Conservation (phyloP, 2,329 filamentous ascomycete species). For the Aureobasidium musti region DNA sequence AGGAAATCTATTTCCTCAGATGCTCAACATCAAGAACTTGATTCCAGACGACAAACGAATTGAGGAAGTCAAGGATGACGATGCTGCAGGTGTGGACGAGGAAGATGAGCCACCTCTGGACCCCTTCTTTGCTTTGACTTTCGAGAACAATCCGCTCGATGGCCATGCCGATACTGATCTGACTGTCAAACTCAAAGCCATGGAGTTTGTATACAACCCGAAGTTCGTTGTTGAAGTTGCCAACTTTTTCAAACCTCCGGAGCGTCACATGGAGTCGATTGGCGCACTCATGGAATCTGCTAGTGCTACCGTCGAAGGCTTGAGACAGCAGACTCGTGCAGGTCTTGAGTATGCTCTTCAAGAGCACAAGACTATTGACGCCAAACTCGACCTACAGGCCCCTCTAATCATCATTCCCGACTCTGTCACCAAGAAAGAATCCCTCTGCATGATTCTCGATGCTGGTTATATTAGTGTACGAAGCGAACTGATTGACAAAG, state of each 20-base stretch:
- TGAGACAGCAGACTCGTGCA: slow-evolving; percentile 92
- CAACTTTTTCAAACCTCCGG: slow-evolving; percentile 94
- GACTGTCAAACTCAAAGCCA: slow-evolving; percentile 86
- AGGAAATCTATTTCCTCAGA: slow-evolving; percentile 88
- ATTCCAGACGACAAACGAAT: slow-evolving; percentile 54
- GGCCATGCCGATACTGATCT: slow-evolving; percentile 88
- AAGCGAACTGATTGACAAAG: slow-evolving; percentile 89
- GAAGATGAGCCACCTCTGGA: slow-evolving; percentile 59
- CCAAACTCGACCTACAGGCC: slow-evolving; percentile 90
- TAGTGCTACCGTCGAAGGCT: slow-evolving; percentile 89
- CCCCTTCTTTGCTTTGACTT: slow-evolving; percentile 86
- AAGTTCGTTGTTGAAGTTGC: slow-evolving; percentile 86
- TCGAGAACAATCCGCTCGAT: slow-evolving; percentile 95
- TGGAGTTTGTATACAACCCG: slow-evolving; percentile 98
- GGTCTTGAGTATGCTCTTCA: slow-evolving; percentile 94
- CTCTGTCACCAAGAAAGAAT: slow-evolving; percentile 77
- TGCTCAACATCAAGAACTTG: slow-evolving; percentile 87
- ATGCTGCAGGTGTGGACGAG: slow-evolving; percentile 47
- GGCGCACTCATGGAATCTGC: slow-evolving; percentile 93
- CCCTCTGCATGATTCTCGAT: slow-evolving; percentile 90
- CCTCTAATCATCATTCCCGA: slow-evolving; percentile 96
- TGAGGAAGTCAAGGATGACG: slow-evolving; percentile 53
- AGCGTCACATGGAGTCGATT: slow-evolving; percentile 98
- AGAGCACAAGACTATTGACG: slow-evolving; percentile 97
- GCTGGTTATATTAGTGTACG: slow-evolving; percentile 94